Percentiles rank a stretch among this genome's conserved stretches.
Evolutionary conservation across 140 eudicot genomes (phyloP).

Genomic region (Flaveria floridana): DNA sequence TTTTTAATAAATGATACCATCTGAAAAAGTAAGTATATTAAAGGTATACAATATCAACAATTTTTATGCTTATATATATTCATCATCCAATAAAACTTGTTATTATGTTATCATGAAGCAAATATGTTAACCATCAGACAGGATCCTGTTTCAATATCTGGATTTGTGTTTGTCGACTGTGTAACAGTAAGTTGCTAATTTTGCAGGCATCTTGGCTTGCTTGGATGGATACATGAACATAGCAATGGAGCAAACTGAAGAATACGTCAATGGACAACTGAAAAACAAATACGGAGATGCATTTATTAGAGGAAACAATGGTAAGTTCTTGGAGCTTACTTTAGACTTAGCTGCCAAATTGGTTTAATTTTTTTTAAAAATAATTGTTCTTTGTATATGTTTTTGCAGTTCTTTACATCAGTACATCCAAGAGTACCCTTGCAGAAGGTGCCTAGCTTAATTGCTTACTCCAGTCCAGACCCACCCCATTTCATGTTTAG

Average conservation of each 20-base stretch:
- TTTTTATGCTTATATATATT: neutral
- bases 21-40: neutral
- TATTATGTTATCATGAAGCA: neutral
- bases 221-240: slow-evolving; percentile 97
- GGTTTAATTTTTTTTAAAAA: neutral
- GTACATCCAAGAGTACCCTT: slow-evolving; percentile 87
- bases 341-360: neutral
- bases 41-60: neutral
- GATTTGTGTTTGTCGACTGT: neutral
- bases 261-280: slow-evolving; percentile 91
- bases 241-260: slow-evolving; percentile 99
- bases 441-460: slow-evolving; percentile 76
- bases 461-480: slow-evolving; percentile 11
- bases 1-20: neutral
- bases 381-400: neutral
- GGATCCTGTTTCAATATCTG: neutral
- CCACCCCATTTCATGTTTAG: slow-evolving; percentile 3
- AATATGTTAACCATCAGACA: neutral
- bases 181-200: neutral
- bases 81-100: neutral
- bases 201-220: slow-evolving; percentile 87
- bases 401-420: slow-evolving; percentile 94
- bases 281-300: slow-evolving; percentile 98
- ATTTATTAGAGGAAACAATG: slow-evolving; percentile 93
- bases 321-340: slow-evolving; percentile 32